Evolutionary conservation across 352 stramenopile species (phyloP).

Genomic region (Phytophthora sp.): DNA sequence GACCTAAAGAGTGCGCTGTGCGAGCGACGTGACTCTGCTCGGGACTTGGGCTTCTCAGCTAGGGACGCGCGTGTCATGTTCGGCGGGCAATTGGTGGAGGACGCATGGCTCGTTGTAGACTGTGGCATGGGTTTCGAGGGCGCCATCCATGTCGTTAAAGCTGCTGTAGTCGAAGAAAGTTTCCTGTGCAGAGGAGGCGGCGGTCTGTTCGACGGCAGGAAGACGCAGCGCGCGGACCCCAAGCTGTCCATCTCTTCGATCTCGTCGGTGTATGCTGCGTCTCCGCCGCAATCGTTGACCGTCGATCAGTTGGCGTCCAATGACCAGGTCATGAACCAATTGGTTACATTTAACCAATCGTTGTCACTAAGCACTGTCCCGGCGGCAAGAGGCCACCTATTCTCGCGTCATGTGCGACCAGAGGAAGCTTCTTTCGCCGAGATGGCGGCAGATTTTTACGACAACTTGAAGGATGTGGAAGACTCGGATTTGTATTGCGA

Average conservation of each 20-base stretch:
- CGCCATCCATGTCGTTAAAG: constrained; percentile 70
- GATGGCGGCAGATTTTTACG: constrained; percentile 80
- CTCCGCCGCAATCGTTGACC: constrained; percentile 19
- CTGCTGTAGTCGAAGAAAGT: constrained; percentile 20
- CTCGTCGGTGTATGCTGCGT: constrained; percentile 60
- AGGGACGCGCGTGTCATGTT: constrained; percentile 76
- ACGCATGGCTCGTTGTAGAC: constrained; percentile 85
- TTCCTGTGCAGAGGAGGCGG: constrained; percentile 12
- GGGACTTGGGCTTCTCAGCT: constrained; percentile 52
- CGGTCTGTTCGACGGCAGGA: constrained; percentile 15
- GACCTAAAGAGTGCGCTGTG: constrained; percentile 75
- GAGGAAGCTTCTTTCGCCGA: constrained; percentile 81
- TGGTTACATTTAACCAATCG: constrained; percentile 54
- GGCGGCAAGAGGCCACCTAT: constrained; percentile 37
- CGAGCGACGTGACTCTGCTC: constrained; percentile 49
- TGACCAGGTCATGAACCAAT: constrained; percentile 49
- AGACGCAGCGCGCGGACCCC: constrained; percentile 33
- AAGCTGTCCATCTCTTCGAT: constrained; percentile 81
- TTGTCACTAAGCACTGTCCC: constrained; percentile 38
- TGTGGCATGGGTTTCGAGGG: constrained; percentile 79
- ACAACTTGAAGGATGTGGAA: constrained; percentile 68
- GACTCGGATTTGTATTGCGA: constrained; percentile 79
- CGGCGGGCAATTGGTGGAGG: constrained; percentile 71
- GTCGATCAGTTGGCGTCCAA: constrained; percentile 25
- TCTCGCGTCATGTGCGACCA: constrained; percentile 68